Conservation (phyloP, 208 protist species). For the Tritrichomonas musculus region DNA sequence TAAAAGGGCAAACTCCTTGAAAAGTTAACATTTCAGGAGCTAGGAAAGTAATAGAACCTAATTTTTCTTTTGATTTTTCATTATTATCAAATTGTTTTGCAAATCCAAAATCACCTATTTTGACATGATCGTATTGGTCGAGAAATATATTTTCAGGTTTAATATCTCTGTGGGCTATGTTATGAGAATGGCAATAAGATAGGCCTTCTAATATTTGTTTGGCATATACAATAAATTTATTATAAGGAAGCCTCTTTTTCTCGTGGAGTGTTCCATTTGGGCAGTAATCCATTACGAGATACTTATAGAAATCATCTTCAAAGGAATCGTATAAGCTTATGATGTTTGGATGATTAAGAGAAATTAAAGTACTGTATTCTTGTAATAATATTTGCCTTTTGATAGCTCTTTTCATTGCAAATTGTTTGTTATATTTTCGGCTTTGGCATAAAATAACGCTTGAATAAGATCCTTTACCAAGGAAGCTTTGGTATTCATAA, state of each 20-base stretch:
- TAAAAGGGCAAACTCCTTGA: neutral
- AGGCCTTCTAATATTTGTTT: neutral
- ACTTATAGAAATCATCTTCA: neutral
- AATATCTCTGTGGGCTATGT: neutral
- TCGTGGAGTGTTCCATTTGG: neutral
- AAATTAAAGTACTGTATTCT: neutral
- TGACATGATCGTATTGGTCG: neutral
- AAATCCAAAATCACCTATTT: neutral
- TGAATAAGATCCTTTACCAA: neutral
- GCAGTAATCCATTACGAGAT: conserved; percentile 30
- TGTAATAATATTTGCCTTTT: neutral
- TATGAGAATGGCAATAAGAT: neutral
- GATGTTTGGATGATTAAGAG: neutral
- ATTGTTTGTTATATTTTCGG: neutral
- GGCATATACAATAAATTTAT: neutral
- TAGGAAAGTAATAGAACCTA: neutral
- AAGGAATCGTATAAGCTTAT: neutral
- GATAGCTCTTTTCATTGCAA: neutral
- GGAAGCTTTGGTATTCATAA: neutral
- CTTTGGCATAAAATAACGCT: neutral
- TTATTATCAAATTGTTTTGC: neutral
- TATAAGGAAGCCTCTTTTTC: too few species aligned
- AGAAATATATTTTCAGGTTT: neutral
- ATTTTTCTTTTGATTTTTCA: neutral
- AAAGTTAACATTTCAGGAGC: neutral